These are phyloP conservation scores for Alternaria brassicae DNA, from an alignment of 2,329 filamentous ascomycete species.

Conservation along the genomic window DNA sequence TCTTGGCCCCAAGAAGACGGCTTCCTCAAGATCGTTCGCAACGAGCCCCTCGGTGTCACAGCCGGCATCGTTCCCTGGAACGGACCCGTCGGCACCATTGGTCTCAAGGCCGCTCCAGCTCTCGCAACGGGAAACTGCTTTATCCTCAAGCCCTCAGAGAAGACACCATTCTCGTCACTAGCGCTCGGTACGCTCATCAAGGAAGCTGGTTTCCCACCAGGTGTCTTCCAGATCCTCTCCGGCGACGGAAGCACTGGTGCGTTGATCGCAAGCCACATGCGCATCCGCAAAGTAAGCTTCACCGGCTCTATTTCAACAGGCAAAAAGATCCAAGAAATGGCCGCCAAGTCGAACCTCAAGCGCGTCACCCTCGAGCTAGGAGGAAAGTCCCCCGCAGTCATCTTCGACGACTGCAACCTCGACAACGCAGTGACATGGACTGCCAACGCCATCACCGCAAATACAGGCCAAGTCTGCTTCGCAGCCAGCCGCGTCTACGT, in stretches of 20 bases:
- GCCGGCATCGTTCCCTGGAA: slow-evolving; percentile 56
- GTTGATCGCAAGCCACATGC: slow-evolving; percentile 49
- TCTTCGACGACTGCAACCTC: slow-evolving; percentile 55
- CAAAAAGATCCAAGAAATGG: slow-evolving; percentile 52
- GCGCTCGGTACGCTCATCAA: slow-evolving; percentile 46
- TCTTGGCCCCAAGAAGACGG: slow-evolving; percentile 56
- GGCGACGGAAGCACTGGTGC: slow-evolving; percentile 51
- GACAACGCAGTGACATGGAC: slow-evolving; percentile 51
- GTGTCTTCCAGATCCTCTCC: slow-evolving; percentile 51
- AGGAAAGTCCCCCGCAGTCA: slow-evolving; percentile 54
- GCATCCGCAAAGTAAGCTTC: slow-evolving; percentile 52
- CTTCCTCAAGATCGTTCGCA: slow-evolving; percentile 53
- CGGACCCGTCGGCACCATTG: slow-evolving; percentile 49
- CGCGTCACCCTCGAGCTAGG: slow-evolving; percentile 54
- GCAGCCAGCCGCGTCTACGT: slow-evolving; percentile 50
- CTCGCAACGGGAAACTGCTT: slow-evolving; percentile 48
- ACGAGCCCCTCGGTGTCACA: slow-evolving; percentile 54
- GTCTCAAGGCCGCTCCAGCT: slow-evolving; percentile 47
- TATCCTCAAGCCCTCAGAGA: slow-evolving; percentile 49
- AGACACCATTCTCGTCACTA: slow-evolving; percentile 45
- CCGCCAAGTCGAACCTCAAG: slow-evolving; percentile 54
- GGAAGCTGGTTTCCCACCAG: slow-evolving; percentile 50
- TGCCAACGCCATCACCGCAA: slow-evolving; percentile 46
- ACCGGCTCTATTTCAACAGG: slow-evolving; percentile 50
- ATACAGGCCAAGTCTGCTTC: slow-evolving; percentile 51